phyloP scores from a whole-genome alignment of 2,329 filamentous ascomycete genomes.

The Rutstroemia sp. region DNA sequence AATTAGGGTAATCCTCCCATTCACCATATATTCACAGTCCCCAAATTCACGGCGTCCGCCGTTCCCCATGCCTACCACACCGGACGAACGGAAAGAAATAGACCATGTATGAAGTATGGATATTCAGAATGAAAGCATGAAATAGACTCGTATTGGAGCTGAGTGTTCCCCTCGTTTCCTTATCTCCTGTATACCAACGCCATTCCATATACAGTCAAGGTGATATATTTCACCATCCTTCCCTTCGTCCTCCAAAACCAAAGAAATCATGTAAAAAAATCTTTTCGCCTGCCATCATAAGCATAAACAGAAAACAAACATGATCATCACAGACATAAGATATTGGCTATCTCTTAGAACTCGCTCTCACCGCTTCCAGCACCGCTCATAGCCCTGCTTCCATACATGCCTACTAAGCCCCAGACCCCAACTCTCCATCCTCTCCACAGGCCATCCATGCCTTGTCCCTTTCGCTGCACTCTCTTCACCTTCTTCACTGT shows the following conservation, averaged over 20 bases:
- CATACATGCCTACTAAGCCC: slow-evolving; percentile 49
- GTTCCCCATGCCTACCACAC: too few species aligned
- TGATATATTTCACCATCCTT: neutral
- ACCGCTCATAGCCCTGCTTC: slow-evolving; percentile 28
- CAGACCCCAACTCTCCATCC: slow-evolving; percentile 52
- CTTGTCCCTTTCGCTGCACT: slow-evolving; percentile 38
- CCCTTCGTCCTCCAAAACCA: neutral
- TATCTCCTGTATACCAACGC: neutral
- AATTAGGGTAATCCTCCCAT: too few species aligned
- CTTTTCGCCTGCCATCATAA: neutral
- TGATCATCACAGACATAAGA: neutral
- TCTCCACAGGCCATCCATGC: slow-evolving; percentile 47
- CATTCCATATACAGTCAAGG: neutral
- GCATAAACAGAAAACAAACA: neutral
- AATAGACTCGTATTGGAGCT: neutral
- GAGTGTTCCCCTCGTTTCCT: neutral
- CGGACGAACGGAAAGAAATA: too few species aligned
- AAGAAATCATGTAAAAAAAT: neutral
- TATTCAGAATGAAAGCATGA: too few species aligned
- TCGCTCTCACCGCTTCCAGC: slow-evolving; percentile 25
- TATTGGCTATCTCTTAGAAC: slow-evolving; percentile 16
- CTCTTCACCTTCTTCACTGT: slow-evolving; percentile 13
- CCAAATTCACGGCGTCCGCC: too few species aligned
- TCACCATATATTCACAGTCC: too few species aligned
- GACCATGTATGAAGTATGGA: too few species aligned